A percentile compares a stretch with the other conserved stretches of the same genome.
Conservation (phyloP, 2,329 filamentous ascomycete species). For the Fusarium sp. region DNA sequence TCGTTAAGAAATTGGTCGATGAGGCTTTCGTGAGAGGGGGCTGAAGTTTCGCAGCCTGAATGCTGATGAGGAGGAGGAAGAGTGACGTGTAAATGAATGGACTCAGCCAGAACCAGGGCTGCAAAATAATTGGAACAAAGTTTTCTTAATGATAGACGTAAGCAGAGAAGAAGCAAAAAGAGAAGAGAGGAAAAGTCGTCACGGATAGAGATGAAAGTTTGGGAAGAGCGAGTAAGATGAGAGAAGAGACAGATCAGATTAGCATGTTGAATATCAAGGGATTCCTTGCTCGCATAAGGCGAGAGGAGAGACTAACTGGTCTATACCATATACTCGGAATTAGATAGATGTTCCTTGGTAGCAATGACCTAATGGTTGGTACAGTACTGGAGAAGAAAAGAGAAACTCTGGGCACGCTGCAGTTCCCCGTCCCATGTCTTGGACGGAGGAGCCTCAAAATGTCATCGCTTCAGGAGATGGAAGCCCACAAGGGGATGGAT, state of each 20-base stretch:
- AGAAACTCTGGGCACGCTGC: constrained; percentile 14
- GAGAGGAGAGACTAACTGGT: not conserved
- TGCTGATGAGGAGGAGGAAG: constrained; percentile 10
- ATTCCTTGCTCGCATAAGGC: constrained; percentile 37
- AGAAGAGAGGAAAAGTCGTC: constrained; percentile 14
- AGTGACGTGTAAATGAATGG: constrained; percentile 29
- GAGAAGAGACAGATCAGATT: constrained; percentile 29
- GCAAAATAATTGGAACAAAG: constrained; percentile 19
- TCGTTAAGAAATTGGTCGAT: not conserved
- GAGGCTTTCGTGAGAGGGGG: constrained; percentile 2
- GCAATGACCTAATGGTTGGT: constrained; percentile 17
- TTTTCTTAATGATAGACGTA: constrained; percentile 22
- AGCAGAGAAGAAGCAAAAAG: constrained; percentile 30
- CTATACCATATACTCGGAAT: not conserved
- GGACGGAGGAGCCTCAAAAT: constrained; percentile 37
- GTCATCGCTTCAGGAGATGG: constrained; percentile 25
- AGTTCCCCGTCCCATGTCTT: constrained; percentile 38
- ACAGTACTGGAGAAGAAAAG: not conserved
- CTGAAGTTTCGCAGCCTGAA: constrained; percentile 10
- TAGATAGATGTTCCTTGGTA: not conserved
- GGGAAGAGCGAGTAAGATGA: not conserved
- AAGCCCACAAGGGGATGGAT: constrained; percentile 29
- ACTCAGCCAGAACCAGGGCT: constrained; percentile 40
- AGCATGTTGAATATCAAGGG: constrained; percentile 30
- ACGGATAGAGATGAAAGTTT: not conserved